These are phyloP conservation scores for Vitis hybrid DNA, from an alignment of 177 flowering plant species.

Conservation along the genomic window DNA sequence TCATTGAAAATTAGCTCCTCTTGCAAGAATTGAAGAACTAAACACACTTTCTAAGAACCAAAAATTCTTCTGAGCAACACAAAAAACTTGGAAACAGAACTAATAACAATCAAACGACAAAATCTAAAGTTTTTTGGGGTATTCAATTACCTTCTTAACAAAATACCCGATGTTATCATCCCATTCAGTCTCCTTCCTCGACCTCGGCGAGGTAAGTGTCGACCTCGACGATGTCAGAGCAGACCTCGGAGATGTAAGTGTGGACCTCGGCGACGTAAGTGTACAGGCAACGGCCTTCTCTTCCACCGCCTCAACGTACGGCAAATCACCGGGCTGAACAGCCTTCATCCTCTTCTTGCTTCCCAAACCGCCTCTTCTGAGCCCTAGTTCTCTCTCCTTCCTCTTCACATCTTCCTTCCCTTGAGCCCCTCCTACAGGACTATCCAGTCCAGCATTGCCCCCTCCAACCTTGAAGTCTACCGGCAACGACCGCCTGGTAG, in stretches of 20 bases:
- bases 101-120: not conserved
- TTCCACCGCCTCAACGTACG: constrained; percentile 36
- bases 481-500: constrained; percentile 48
- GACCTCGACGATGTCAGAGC: constrained; percentile 11
- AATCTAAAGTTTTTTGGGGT: not conserved
- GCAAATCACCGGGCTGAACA: constrained; percentile 49
- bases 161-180: constrained; percentile 62
- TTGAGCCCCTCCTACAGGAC: not conserved
- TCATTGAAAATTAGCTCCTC: too few species aligned
- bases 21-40: not conserved
- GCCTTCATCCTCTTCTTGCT: constrained; percentile 49
- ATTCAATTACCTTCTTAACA: constrained; percentile 59
- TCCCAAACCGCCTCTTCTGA: constrained; percentile 40
- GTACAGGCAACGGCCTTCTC: constrained; percentile 3
- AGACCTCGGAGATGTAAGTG: not conserved
- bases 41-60: not conserved
- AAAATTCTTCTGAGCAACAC: not conserved
- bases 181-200: constrained; percentile 35
- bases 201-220: constrained; percentile 2
- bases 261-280: too few species aligned
- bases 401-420: constrained; percentile 44
- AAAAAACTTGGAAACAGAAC: not conserved
- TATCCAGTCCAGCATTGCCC: constrained; percentile 6
- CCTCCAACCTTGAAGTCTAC: constrained; percentile 34
- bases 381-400: constrained; percentile 29